These are phyloP conservation scores for Purshia tridentata DNA, from an alignment of 306 rosid species.

Conservation along the genomic window DNA sequence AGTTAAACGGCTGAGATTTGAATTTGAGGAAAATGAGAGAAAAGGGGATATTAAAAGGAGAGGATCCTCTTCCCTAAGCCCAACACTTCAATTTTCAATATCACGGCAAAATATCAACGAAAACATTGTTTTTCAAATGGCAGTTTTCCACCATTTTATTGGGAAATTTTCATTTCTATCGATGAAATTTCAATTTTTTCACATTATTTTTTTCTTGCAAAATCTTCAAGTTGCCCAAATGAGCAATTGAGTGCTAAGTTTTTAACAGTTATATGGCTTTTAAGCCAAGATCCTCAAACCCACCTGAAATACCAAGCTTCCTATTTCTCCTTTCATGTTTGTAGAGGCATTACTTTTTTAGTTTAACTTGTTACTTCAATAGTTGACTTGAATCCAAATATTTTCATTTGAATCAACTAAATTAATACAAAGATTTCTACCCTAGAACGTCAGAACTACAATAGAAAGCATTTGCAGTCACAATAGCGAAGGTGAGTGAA, in stretches of 20 bases:
- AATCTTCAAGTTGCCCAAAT: background rate
- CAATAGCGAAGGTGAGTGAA: slow-evolving; percentile 3
- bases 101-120: too few species aligned
- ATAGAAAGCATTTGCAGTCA: background rate
- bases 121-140: too few species aligned
- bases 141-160: too few species aligned
- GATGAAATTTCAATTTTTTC: too few species aligned
- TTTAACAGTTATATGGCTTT: background rate
- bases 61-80: too few species aligned
- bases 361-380: background rate
- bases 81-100: too few species aligned
- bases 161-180: too few species aligned
- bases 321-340: background rate
- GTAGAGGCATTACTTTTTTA: background rate
- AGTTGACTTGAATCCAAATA: background rate
- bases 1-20: too few species aligned
- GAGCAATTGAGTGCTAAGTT: background rate
- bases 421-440: background rate
- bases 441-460: background rate
- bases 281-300: background rate
- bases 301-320: background rate
- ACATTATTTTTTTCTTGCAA: too few species aligned
- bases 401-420: background rate
- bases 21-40: too few species aligned
- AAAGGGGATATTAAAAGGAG: too few species aligned